Percentiles rank a stretch among this genome's conserved stretches.
phyloP scores from a whole-genome alignment of 768 basidiomycete species.

The Serpula lacrymans region DNA sequence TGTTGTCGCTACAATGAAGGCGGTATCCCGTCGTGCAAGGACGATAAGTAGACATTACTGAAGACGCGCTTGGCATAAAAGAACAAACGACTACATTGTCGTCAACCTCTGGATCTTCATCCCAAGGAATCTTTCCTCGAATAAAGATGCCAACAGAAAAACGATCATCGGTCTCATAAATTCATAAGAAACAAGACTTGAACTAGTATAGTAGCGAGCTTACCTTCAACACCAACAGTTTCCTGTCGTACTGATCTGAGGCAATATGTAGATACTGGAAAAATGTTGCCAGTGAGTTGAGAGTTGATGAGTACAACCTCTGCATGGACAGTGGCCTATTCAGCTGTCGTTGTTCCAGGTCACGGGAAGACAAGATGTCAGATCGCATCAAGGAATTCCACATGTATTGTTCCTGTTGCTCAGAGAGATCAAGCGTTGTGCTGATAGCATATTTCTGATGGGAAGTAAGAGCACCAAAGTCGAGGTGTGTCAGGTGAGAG shows the following conservation, averaged over 20 bases:
- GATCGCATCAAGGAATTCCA: conserved; percentile 67
- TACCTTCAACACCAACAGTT: conserved; percentile 58
- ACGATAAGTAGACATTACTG: conserved; percentile 44
- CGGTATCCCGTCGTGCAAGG: conserved; percentile 53
- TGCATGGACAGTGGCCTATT: conserved; percentile 54
- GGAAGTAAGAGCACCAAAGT: conserved; percentile 53
- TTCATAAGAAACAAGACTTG: not conserved
- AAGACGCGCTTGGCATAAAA: conserved; percentile 53
- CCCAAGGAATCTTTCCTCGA: conserved; percentile 54
- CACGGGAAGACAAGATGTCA: conserved; percentile 49
- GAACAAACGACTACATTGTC: conserved; percentile 61
- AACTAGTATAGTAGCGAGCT: conserved; percentile 3
- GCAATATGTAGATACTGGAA: conserved; percentile 60
- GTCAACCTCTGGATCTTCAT: conserved; percentile 54
- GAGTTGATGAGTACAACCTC: conserved; percentile 54
- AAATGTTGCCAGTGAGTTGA: conserved; percentile 51
- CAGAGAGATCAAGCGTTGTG: conserved; percentile 36
- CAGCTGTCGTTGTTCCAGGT: conserved; percentile 50
- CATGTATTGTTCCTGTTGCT: conserved; percentile 42
- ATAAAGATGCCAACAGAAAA: conserved; percentile 65
- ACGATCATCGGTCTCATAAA: conserved; percentile 51
- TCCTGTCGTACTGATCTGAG: conserved; percentile 54
- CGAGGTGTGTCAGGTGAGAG: conserved; percentile 47
- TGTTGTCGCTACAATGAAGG: conserved; percentile 52
- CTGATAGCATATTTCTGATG: conserved; percentile 53